Evolutionary conservation across 2,329 filamentous ascomycete species (phyloP), one percentile per base, ranked within the genome.

Genomic region (Cladosporium sp.): DNA sequence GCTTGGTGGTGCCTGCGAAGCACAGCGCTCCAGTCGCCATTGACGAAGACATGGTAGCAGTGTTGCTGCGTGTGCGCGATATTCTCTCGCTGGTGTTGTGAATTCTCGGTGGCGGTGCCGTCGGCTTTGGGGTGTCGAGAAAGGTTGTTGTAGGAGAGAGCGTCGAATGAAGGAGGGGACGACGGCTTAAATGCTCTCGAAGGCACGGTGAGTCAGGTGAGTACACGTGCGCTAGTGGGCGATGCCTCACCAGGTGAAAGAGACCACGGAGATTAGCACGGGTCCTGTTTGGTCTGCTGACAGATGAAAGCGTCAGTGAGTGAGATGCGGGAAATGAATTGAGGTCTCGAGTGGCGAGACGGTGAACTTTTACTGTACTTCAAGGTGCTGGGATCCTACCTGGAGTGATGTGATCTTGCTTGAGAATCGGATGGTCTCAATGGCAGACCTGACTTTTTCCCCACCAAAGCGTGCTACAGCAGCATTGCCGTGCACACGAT

Each of bases 1-100:
- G 54, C 36, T 56, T 56, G 2, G n/a, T 56, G 23, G 60, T 63
- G 49, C 60, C 60, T 26, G 43, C 34, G 16, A 63, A 63, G 34
- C 23, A 56, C 25, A 63, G 49, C 8, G 26, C 14, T 2, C 18
- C 51, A 13, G 39, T 46, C 39, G 39, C 39, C 26, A 28, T 30
- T 30, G 30, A 30, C 3, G 51, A 28, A 32, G 18, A n/a, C 30
- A 32, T 39, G 30, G 54, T 32, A 23, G 46, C 48, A 25, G 10
- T 26, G 25, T 7, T 39, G 30, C 1, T 53, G 14, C 14, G 11
- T 30, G 14, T 26, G 1, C 14, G 46, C 36, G 28, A 10, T 11
- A 16, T 28, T n/a, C 28, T 54, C 59, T 59, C 32, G 25, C 5
- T 18, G 58, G 14, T 21, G 39, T 21, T 48, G 36, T 43, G 11